Evolutionary conservation across 805 yeast species (phyloP).

Genomic region (Cyberlindnera maclurae): DNA sequence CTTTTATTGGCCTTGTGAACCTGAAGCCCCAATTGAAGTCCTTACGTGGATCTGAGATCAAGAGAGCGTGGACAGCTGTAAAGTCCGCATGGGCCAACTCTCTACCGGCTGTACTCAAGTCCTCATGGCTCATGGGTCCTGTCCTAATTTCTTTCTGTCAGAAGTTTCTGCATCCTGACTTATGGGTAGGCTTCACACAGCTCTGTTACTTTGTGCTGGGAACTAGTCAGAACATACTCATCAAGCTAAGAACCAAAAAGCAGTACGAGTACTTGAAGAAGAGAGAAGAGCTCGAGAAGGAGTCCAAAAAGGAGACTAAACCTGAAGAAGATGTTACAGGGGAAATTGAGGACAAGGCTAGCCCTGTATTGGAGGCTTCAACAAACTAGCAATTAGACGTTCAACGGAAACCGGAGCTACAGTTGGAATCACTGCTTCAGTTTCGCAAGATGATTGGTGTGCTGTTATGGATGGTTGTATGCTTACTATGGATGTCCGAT

Average conservation of each 20-base stretch:
- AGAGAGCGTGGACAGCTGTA: slow-evolving; percentile 9
- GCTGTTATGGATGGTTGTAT: slow-evolving; percentile 7
- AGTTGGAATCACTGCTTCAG: slow-evolving; percentile 1
- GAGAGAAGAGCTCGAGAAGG: slow-evolving; percentile 17
- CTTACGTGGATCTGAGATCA: slow-evolving; percentile 6
- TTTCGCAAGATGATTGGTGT: slow-evolving; percentile 6
- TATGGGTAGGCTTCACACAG: slow-evolving; percentile 61
- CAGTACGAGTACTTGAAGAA: slow-evolving; percentile 14
- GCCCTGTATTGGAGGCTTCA: slow-evolving; percentile 6
- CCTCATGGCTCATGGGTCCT: slow-evolving; percentile 50
- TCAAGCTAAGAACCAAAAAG: slow-evolving; percentile 33
- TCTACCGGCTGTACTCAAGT: slow-evolving; percentile 38
- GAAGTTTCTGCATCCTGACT: slow-evolving; percentile 45
- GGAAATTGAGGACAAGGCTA: slow-evolving; percentile 8
- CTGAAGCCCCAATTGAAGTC: slow-evolving; percentile 15
- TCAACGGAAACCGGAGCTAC: background rate
- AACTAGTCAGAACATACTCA: slow-evolving; percentile 51
- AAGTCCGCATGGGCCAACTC: slow-evolving; percentile 32
- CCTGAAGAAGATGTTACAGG: slow-evolving; percentile 5
- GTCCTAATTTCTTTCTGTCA: slow-evolving; percentile 50
- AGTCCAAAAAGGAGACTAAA: slow-evolving; percentile 8
- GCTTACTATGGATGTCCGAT: background rate
- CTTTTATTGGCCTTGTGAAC: slow-evolving; percentile 48
- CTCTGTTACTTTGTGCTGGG: slow-evolving; percentile 53
- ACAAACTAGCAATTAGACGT: slow-evolving; percentile 1